Evolutionary conservation across 495 filamentous ascomycete species (phyloP).

Genomic region (Opeltia flavorubescens): DNA sequence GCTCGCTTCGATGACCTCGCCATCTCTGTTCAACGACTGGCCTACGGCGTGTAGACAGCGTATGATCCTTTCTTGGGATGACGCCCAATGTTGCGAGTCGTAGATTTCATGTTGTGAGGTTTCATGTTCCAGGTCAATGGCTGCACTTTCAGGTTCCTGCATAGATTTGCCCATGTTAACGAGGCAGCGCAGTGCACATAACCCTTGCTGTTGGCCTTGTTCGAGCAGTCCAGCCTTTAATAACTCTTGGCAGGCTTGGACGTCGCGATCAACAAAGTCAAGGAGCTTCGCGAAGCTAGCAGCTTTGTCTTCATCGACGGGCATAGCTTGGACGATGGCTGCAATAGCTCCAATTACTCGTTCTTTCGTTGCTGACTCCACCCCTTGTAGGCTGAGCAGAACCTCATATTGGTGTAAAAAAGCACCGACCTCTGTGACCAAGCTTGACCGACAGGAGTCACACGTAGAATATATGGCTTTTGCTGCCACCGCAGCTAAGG

Average conservation of each 20-base stretch:
- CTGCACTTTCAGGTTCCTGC: slow-evolving; percentile 53
- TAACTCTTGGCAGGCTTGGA: slow-evolving; percentile 27
- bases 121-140: slow-evolving; percentile 43
- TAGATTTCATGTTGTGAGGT: slow-evolving; percentile 15
- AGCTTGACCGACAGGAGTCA: slow-evolving; percentile 56
- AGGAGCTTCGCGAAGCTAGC: slow-evolving; percentile 51
- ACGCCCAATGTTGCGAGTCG: slow-evolving; percentile 41
- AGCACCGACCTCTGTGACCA: slow-evolving; percentile 55
- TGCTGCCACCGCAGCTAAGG: slow-evolving; percentile 58
- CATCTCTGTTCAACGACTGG: slow-evolving; percentile 26
- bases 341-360: slow-evolving; percentile 71
- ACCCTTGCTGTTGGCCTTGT: slow-evolving; percentile 16
- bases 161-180: slow-evolving; percentile 67
- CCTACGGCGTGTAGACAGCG: slow-evolving; percentile 30
- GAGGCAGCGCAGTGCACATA: slow-evolving; percentile 52
- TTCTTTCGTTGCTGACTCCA: slow-evolving; percentile 63
- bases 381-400: slow-evolving; percentile 42
- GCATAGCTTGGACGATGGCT: slow-evolving; percentile 67
- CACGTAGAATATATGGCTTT: slow-evolving; percentile 69
- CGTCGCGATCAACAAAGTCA: slow-evolving; percentile 46
- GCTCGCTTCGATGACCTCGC: slow-evolving; percentile 58
- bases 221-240: slow-evolving; percentile 15
- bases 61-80: slow-evolving; percentile 45
- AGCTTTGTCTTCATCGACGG: slow-evolving; percentile 46
- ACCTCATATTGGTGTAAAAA: slow-evolving; percentile 67